Percentiles rank a stretch among this genome's conserved stretches.
Conservation (phyloP, 2,329 filamentous ascomycete genomes). For the Alternaria triticina region DNA sequence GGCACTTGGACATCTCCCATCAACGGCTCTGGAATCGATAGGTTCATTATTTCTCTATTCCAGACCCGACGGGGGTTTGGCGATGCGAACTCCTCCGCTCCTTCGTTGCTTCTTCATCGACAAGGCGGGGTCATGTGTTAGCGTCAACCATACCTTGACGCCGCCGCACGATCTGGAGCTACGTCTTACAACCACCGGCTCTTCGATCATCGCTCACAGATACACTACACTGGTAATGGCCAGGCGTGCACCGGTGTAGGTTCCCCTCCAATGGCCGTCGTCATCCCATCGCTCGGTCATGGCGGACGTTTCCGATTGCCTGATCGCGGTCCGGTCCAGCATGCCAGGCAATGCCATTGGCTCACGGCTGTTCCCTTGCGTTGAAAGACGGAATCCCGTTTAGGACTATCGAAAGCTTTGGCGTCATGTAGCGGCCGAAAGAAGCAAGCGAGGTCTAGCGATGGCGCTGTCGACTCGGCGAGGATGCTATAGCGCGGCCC, state of each 20-base stretch:
- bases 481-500: background rate
- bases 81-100: background rate
- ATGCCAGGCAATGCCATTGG: background rate
- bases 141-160: background rate
- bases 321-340: background rate
- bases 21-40: background rate
- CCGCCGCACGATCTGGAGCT: background rate
- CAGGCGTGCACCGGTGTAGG: background rate
- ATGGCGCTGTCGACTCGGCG: background rate
- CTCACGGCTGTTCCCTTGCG: background rate
- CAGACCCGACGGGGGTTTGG: background rate
- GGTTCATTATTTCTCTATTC: background rate
- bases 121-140: background rate
- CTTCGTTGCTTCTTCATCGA: background rate
- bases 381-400: background rate
- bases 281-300: background rate
- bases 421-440: constrained; percentile 1
- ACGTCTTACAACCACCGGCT: background rate
- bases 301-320: background rate
- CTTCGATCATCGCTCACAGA: background rate
- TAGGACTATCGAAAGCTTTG: background rate
- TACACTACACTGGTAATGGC: background rate
- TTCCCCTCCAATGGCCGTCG: background rate
- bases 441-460: constrained; percentile 4
- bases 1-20: background rate